A percentile compares a stretch with the other conserved stretches of the same genome.
Evolutionary conservation across 1,284 basidiomycete species (phyloP).

Genomic region (Puccinia triticina): DNA sequence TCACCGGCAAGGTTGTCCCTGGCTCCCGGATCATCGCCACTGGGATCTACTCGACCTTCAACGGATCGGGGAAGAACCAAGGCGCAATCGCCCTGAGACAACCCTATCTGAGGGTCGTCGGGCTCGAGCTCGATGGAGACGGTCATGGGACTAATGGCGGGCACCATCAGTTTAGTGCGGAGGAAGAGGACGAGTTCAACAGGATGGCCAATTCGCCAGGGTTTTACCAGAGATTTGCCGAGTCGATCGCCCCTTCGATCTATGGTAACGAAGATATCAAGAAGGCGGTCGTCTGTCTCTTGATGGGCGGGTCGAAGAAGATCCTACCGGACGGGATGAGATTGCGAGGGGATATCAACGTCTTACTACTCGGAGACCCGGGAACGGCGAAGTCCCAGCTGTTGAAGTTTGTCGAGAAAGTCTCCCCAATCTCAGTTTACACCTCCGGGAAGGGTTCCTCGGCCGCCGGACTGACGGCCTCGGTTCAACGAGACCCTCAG

Average conservation of each 20-base stretch:
- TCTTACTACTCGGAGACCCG: constrained; percentile 91
- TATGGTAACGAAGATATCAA: constrained; percentile 98
- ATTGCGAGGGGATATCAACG: constrained; percentile 95
- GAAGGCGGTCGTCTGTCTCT: constrained; percentile 89
- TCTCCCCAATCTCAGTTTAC: constrained; percentile 94
- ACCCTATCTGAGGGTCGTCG: constrained; percentile 89
- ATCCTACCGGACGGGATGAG: constrained; percentile 97
- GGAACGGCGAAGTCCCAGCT: constrained; percentile 97
- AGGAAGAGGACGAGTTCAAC: constrained; percentile 93
- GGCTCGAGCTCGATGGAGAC: constrained; percentile 81
- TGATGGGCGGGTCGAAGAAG: constrained; percentile 99
- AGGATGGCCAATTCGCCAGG: constrained; percentile 84
- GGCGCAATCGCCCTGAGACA: constrained; percentile 83
- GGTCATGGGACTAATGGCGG: constrained; percentile 68
- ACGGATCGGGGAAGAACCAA: constrained; percentile 61
- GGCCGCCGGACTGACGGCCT: constrained; percentile 96
- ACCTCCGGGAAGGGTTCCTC: constrained; percentile 97
- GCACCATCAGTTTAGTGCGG: constrained; percentile 77
- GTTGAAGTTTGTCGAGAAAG: constrained; percentile 98
- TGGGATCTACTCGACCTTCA: constrained; percentile 95
- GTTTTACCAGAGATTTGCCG: constrained; percentile 91
- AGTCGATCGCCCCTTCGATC: constrained; percentile 94
- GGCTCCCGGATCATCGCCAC: constrained; percentile 92
- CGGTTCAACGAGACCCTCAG: constrained; percentile 88
- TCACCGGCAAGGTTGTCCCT: constrained; percentile 88